Evolutionary conservation across 495 filamentous ascomycete species (phyloP), one percentile per base, ranked within the genome.

Genomic region (Aspergillus avenaceus): DNA sequence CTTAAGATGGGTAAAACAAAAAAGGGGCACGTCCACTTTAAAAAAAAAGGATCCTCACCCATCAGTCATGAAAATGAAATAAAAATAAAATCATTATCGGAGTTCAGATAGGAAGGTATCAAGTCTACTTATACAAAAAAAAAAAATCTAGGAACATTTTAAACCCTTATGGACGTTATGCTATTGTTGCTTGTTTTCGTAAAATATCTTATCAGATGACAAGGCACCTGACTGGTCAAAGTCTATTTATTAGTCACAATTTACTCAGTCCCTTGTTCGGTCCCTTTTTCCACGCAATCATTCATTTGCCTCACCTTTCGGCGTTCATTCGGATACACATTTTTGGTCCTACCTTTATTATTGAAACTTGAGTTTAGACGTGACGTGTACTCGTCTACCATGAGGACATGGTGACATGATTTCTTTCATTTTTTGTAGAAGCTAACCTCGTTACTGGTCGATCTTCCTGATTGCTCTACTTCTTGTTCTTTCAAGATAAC

Each of bases 181-280:
- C 18, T 19, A 44, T 28, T 44, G 25, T n/a, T 44, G 27, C 41
- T 18, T 24, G 41, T 23, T 26, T 21, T 18, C 24, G 13, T 18
- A 11, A 8, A 19, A n/a, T 16, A 47, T 42, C 50, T 50, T 50
- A 50, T 50, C 46, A 48, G 45, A 47, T 50, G 41, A 48, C 54
- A 50, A 50, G 32, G 49, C 41, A 14, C n/a, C 25, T 43, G 43
- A 47, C 47, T 42, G 9, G n/a, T 31, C 28, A 31, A 31, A 9
- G 8, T 11, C 32, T 36, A 2, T 3, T 8, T 14, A 16, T 34
- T 34, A 6, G 4, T 34, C 6, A 36, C 32, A 5, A 36, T n/a
- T 36, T 16, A 14, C n/a, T n/a, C n/a, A n/a, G n/a, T n/a, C n/a
- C n/a, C n/a, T n/a, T n/a, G n/a, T n/a, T 14, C 5, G 32, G 32